Conservation (phyloP, 228 moss, liverwort and hornwort species). For the Sphagnum magellanicum region DNA sequence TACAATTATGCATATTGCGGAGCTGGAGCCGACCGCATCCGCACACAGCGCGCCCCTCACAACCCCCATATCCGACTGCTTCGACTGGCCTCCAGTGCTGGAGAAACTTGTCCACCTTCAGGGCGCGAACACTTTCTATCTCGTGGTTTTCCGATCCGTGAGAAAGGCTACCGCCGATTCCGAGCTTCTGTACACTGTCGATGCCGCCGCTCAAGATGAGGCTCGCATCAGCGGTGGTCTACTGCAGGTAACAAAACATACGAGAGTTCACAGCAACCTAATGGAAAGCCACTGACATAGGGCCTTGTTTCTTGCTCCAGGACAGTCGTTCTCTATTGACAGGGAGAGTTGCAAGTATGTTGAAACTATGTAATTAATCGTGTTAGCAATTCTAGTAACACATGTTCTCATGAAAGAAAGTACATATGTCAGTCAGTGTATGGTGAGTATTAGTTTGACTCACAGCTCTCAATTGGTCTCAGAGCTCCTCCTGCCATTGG, state of each 20-base stretch:
- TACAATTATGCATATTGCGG: not conserved
- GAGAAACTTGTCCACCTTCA: constrained; percentile 6
- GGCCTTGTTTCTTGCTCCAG: too few species aligned
- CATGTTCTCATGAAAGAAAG: too few species aligned
- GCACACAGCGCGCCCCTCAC: constrained; percentile 51
- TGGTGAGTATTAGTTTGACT: not conserved
- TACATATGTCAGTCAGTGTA: not conserved
- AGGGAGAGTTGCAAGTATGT: too few species aligned
- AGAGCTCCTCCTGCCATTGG: not conserved
- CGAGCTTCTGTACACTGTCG: constrained; percentile 55
- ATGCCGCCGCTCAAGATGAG: constrained; percentile 68
- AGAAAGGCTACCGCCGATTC: constrained; percentile 46
- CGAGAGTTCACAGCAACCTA: not conserved
- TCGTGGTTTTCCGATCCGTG: constrained; percentile 79
- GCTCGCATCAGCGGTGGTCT: constrained; percentile 70
- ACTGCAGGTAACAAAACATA: constrained; percentile 40
- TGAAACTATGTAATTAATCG: too few species aligned
- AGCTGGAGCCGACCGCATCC: constrained; percentile 37
- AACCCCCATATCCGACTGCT: constrained; percentile 36
- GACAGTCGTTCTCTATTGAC: too few species aligned
- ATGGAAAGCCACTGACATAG: too few species aligned
- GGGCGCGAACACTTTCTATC: constrained; percentile 29
- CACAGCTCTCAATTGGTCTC: not conserved
- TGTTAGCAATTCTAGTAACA: too few species aligned
- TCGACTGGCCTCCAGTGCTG: constrained; percentile 39